Base-by-base conservation (phyloP, 176 grass and related monocot species). In the Oryza nivara region DNA sequence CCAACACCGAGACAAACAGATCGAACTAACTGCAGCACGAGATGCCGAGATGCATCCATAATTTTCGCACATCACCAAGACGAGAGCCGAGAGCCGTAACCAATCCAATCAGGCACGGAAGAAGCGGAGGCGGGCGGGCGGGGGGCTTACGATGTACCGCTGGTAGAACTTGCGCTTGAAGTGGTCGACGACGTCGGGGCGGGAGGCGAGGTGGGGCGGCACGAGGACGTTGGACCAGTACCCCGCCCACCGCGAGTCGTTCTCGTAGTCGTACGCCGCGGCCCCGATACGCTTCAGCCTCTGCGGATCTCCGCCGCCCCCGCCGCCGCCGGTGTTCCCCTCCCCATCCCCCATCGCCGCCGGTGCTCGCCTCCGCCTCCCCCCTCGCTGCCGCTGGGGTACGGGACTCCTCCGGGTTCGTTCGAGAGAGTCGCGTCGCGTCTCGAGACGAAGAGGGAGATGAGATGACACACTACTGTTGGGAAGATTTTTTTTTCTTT, bases 81-180 rank as follows among this genome's bases (percentile, higher is more conserved):
- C 74, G 40, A 8, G 40, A 26, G 25, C 10, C 74, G 40, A 8
- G 40, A 26, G 36, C 10, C 49, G 20, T 66, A 48, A 43, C 51
- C 43, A 71, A 40, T 45, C 70, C 44, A 58, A 83, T 77, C 79
- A 3, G 28, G 30, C 56, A 32, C 35, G 9, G 2, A 44, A 38
- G 32, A 36, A 3, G 22, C 5, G 0, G 15, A 36, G 5, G 22
- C 5, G 0, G 15, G 10, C 20, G 20, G 0, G 15, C 26, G 7
- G 13, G 13, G 15, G 43, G 16, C 83, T 81, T 88, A 98, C 89
- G 66, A 98, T 91, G 84, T 85, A 90, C 47, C 93, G 83, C 72
- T 94, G 88, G 91, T 96, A 94, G 83, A 99, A 96, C 91, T 96
- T 99, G 96, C 96, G 81, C 89, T 99, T 99, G 86, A 83, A 94